A percentile compares a stretch with the other conserved stretches of the same genome.
Evolutionary conservation across 148 eudicot species (phyloP).

Genomic region (Chenopodium formosanum): DNA sequence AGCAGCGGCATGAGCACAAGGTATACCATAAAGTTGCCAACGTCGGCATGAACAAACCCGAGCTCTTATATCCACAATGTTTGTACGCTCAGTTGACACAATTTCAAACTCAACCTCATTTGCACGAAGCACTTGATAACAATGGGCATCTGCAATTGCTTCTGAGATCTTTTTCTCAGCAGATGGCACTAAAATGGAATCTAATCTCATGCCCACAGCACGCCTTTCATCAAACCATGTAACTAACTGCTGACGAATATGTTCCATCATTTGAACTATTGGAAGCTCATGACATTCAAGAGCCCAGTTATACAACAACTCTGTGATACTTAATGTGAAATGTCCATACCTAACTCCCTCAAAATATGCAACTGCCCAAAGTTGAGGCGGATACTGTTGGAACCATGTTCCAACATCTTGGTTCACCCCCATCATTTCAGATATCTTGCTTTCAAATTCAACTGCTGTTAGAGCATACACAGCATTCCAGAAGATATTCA

Average conservation of each 20-base stretch:
- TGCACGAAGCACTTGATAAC: constrained; percentile 95
- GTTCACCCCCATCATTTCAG: constrained; percentile 85
- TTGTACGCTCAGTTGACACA: constrained; percentile 92
- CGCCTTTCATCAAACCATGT: constrained; percentile 74
- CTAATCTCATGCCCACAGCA: constrained; percentile 50
- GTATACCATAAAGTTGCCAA: constrained; percentile 93
- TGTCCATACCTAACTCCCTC: constrained; percentile 96
- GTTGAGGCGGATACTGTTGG: constrained; percentile 70
- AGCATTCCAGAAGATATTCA: constrained; percentile 96
- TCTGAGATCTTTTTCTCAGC: constrained; percentile 83
- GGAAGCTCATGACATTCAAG: constrained; percentile 95
- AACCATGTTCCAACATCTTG: constrained; percentile 76
- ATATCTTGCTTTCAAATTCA: constrained; percentile 75
- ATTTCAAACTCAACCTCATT: constrained; percentile 98
- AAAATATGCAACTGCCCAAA: constrained; percentile 95
- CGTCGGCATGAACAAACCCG: constrained; percentile 87
- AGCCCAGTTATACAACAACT: constrained; percentile 82
- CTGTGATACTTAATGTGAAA: constrained; percentile 74
- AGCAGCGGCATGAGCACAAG: constrained; percentile 97
- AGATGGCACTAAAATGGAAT: constrained; percentile 79
- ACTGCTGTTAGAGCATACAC: constrained; percentile 82
- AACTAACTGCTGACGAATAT: constrained; percentile 65
- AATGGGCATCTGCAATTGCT: constrained; percentile 81
- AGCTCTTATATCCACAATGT: constrained; percentile 81
- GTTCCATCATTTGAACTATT: constrained; percentile 91